Evolutionary conservation across 805 yeast species (phyloP).

Genomic region (Saturnispora sanitii): DNA sequence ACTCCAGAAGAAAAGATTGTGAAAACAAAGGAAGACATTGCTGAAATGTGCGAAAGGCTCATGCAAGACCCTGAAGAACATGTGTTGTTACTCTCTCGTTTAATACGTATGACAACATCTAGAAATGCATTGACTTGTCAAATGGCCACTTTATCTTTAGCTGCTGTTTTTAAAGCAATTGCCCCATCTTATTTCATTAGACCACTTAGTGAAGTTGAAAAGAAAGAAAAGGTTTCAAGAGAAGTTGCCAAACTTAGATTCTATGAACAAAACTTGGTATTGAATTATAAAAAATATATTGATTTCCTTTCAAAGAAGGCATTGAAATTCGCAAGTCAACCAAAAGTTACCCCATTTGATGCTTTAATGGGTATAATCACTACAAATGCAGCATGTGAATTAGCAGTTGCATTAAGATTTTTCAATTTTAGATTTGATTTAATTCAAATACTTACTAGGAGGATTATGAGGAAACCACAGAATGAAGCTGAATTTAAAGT

Average conservation of each 20-base stretch:
- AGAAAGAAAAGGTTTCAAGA: constrained; percentile 68
- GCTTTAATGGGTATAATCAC: constrained; percentile 48
- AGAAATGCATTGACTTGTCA: constrained; percentile 56
- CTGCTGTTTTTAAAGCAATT: constrained; percentile 74
- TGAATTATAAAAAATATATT: constrained; percentile 59
- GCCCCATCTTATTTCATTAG: constrained; percentile 85
- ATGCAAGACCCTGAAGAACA: constrained; percentile 89
- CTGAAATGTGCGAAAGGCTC: constrained; percentile 65
- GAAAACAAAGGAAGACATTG: constrained; percentile 72
- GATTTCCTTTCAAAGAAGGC: constrained; percentile 36
- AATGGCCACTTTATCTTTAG: constrained; percentile 66
- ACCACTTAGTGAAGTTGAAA: constrained; percentile 72
- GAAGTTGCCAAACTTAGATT: constrained; percentile 71
- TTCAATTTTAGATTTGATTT: constrained; percentile 80
- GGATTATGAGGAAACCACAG: constrained; percentile 52
- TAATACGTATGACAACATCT: constrained; percentile 61
- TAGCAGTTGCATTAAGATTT: constrained; percentile 55
- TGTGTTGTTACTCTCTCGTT: constrained; percentile 49
- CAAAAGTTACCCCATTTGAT: constrained; percentile 26
- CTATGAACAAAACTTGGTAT: constrained; percentile 71
- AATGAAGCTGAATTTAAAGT: constrained; percentile 37
- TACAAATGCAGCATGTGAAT: constrained; percentile 69
- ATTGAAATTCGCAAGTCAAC: constrained; percentile 25
- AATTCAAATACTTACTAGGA: constrained; percentile 52
- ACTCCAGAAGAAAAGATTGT: constrained; percentile 44